Conservation (phyloP, 2,329 filamentous ascomycete genomes). For the Orbilia brochopaga region DNA sequence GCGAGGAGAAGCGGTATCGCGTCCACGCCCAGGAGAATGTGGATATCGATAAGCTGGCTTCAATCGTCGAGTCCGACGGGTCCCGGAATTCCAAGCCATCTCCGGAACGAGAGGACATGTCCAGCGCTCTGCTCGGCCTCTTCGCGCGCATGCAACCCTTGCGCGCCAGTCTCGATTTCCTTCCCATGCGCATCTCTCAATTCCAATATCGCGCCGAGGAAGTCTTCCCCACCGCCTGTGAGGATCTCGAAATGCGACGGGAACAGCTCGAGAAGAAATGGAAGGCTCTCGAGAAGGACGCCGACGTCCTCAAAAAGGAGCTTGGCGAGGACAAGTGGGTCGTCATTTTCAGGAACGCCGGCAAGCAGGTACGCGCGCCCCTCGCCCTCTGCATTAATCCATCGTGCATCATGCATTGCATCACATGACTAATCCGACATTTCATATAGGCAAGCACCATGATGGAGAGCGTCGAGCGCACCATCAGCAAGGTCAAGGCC, state of each 20-base stretch:
- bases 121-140: slow-evolving; percentile 78
- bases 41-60: slow-evolving; percentile 89
- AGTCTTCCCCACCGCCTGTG: slow-evolving; percentile 87
- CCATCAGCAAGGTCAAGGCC: slow-evolving; percentile 74
- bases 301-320: slow-evolving; percentile 85
- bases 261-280: slow-evolving; percentile 80
- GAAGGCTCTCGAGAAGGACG: slow-evolving; percentile 85
- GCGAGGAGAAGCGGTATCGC: slow-evolving; percentile 93
- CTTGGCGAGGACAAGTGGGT: slow-evolving; percentile 96
- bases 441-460: slow-evolving; percentile 78
- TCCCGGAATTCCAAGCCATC: slow-evolving; percentile 56
- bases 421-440: background rate
- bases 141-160: slow-evolving; percentile 96
- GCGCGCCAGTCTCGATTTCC: slow-evolving; percentile 88
- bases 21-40: slow-evolving; percentile 66
- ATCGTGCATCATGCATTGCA: background rate
- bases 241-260: slow-evolving; percentile 80
- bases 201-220: slow-evolving; percentile 79
- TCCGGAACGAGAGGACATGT: slow-evolving; percentile 66
- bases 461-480: slow-evolving; percentile 92
- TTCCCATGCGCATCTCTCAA: slow-evolving; percentile 89
- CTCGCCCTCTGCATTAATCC: background rate
- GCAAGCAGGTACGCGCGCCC: slow-evolving; percentile 57
- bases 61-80: slow-evolving; percentile 76
- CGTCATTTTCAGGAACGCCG: slow-evolving; percentile 90